Evolutionary conservation across 257 asterid genomes (phyloP).

Genomic region (Anisodus tanguticus): DNA sequence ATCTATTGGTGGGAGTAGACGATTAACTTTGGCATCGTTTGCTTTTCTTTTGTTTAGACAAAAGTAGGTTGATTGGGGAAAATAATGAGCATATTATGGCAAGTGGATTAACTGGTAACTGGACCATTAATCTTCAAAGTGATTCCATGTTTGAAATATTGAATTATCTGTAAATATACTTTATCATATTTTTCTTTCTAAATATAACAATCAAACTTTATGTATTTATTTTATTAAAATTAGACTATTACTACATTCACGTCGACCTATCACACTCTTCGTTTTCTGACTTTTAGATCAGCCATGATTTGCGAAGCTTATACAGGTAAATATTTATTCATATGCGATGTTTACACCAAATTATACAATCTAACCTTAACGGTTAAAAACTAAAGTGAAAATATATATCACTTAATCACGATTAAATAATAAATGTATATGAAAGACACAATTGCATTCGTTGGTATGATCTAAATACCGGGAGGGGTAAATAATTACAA

Average conservation of each 20-base stretch:
- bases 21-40: not conserved
- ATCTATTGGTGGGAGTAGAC: not conserved
- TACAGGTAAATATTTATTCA: not conserved
- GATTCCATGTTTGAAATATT: not conserved
- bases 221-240: not conserved
- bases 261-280: not conserved
- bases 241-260: not conserved
- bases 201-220: not conserved
- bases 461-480: no score
- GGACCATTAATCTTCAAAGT: not conserved
- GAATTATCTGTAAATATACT: no score
- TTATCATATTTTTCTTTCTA: no score
- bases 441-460: not conserved
- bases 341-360: no score
- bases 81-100: not conserved
- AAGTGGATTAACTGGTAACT: no score
- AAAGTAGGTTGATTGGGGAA: not conserved
- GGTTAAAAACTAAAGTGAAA: no score
- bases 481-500: not conserved
- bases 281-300: not conserved
- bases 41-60: not conserved
- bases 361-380: no score
- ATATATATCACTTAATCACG: no score
- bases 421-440: not conserved
- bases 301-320: not conserved